A percentile compares a stretch with the other conserved stretches of the same genome.
Evolutionary conservation across 2,329 filamentous ascomycete genomes (phyloP).

Genomic region (Pezicula carpinea): DNA sequence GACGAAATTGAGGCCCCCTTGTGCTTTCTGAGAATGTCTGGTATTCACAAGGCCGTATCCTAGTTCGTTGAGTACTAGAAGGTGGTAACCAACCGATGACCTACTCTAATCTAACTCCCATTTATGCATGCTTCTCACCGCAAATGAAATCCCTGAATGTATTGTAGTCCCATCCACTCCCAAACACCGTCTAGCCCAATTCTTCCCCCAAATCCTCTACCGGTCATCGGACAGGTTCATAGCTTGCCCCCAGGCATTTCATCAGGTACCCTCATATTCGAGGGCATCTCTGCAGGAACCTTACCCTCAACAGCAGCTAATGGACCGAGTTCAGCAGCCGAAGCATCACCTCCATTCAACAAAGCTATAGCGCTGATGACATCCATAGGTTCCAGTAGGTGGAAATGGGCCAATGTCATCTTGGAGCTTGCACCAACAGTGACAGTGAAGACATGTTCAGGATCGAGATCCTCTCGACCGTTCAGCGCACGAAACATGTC

Average conservation of each 20-base stretch:
- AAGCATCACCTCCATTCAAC: constrained; percentile 31
- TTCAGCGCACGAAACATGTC: constrained; percentile 88
- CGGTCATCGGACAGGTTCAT: constrained; percentile 2
- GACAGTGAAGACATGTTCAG: constrained; percentile 77
- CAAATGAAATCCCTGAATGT: too few relatives aligned
- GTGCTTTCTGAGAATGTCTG: too few relatives aligned
- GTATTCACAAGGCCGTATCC: too few relatives aligned
- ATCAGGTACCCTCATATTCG: constrained; percentile 10
- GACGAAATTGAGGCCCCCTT: too few relatives aligned
- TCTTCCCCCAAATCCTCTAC: too few relatives aligned
- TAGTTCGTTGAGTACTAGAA: too few relatives aligned
- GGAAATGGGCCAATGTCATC: constrained; percentile 85
- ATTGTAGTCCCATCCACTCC: too few relatives aligned
- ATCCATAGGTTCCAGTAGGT: constrained; percentile 82
- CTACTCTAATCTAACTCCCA: too few relatives aligned
- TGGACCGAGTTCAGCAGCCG: constrained; percentile 22
- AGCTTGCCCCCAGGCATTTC: constrained; percentile 18
- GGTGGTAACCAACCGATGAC: too few relatives aligned
- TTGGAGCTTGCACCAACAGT: constrained; percentile 91
- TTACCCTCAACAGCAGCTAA: constrained; percentile 24
- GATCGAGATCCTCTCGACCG: constrained; percentile 47
- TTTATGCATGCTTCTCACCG: too few relatives aligned
- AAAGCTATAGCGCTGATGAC: constrained; percentile 68
- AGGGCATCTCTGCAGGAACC: constrained; percentile 19
- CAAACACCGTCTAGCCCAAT: too few relatives aligned